phyloP scores from a whole-genome alignment of 768 basidiomycete genomes.

The Mycena chlorophos region DNA sequence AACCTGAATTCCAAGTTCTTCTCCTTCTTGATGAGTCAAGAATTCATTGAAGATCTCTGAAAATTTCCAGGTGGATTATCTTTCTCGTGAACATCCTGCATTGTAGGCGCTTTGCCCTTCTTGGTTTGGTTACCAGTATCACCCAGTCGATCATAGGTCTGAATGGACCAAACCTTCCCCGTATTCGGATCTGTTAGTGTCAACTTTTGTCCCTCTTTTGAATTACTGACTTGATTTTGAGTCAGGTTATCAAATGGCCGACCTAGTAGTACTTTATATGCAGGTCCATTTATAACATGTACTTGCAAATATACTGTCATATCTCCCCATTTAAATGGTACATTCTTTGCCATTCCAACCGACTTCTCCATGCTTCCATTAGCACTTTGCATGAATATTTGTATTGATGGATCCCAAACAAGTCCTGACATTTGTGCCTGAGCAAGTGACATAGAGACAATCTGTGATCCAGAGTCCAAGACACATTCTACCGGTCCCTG shows the following conservation, averaged over 20 bases:
- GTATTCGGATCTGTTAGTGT: slow-evolving; percentile 28
- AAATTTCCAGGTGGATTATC: too few species aligned
- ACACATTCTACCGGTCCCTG: too few species aligned
- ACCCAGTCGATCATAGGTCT: background rate
- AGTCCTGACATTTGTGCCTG: too few species aligned
- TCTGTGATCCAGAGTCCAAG: too few species aligned
- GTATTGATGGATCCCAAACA: too few species aligned
- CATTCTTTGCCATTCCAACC: slow-evolving; percentile 26
- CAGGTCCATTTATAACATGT: slow-evolving; percentile 24
- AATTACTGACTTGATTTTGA: slow-evolving; percentile 17
- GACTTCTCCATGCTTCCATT: slow-evolving; percentile 24
- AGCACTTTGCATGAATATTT: too few species aligned
- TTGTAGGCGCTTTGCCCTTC: background rate
- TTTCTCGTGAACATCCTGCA: background rate
- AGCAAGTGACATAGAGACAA: too few species aligned
- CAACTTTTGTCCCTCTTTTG: slow-evolving; percentile 21
- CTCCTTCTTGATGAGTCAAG: slow-evolving; percentile 5
- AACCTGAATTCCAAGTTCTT: slow-evolving; percentile 5
- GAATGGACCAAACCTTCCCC: background rate
- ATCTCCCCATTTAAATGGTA: slow-evolving; percentile 23
- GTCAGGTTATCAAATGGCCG: slow-evolving; percentile 30
- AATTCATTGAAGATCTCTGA: slow-evolving; percentile 9
- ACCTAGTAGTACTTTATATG: slow-evolving; percentile 29
- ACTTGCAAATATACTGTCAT: slow-evolving; percentile 28
- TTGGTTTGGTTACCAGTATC: background rate